These are phyloP conservation scores for Phalaenopsis equestris DNA, from an alignment of 106 monocot species.

Conservation along the genomic window DNA sequence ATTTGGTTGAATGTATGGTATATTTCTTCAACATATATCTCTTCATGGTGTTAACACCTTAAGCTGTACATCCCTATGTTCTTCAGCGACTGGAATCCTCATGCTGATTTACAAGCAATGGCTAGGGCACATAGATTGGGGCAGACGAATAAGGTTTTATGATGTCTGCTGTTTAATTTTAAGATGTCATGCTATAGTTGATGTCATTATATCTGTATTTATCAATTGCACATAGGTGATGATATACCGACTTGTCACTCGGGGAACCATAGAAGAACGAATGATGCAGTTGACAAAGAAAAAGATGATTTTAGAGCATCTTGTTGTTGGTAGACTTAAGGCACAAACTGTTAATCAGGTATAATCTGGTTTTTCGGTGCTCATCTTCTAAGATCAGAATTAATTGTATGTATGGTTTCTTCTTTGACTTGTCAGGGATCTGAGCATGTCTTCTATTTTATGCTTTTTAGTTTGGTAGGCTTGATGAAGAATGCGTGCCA, in stretches of 20 bases:
- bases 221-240: conserved; percentile 49
- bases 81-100: conserved; percentile 97
- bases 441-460: no score
- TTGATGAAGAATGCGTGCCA: no score
- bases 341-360: conserved; percentile 92
- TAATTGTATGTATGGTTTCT: neutral
- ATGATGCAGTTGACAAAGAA: conserved; percentile 99
- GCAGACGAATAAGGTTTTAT: conserved; percentile 80
- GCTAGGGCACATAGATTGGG: conserved; percentile 99
- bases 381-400: neutral
- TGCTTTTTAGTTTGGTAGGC: no score
- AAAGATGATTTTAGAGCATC: conserved; percentile 97
- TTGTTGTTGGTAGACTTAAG: conserved; percentile 97
- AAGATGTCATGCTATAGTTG: no score
- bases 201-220: no score
- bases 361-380: neutral
- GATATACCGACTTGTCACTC: conserved; percentile 92
- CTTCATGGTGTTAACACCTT: conserved; percentile 6
- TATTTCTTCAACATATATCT: neutral
- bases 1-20: neutral
- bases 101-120: conserved; percentile 99
- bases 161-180: neutral
- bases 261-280: conserved; percentile 97
- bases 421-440: no score
- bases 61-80: neutral